Percentiles rank a stretch among this genome's conserved stretches.
These are phyloP conservation scores for Apiospora malaysiana DNA, from an alignment of 2,329 filamentous ascomycete species.

Conservation along the genomic window DNA sequence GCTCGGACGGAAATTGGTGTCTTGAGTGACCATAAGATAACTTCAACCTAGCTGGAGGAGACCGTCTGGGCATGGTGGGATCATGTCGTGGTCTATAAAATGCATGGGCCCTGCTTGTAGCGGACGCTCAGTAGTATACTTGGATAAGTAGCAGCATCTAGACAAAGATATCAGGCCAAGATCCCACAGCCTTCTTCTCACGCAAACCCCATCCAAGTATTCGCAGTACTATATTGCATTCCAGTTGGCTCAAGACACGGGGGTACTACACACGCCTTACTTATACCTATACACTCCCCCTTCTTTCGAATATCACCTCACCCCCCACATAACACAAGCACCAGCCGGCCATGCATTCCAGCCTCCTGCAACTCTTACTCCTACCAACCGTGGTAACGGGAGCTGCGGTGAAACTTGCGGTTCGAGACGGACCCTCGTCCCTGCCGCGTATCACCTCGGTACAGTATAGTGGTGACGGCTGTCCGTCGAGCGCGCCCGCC, in stretches of 20 bases:
- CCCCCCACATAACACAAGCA: not conserved
- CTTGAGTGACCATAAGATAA: not conserved
- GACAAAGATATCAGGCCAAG: not conserved
- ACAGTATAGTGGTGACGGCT: slow-evolving; percentile 45
- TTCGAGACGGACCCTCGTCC: slow-evolving; percentile 33
- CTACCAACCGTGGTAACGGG: slow-evolving; percentile 30
- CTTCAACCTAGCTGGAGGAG: not conserved
- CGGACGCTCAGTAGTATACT: not conserved
- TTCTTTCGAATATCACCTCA: not conserved
- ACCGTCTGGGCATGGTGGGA: not conserved
- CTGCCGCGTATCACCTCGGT: slow-evolving; percentile 41
- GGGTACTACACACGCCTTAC: not conserved
- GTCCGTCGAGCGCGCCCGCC: slow-evolving; percentile 40
- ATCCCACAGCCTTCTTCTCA: not conserved
- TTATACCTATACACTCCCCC: not conserved
- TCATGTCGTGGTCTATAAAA: not conserved
- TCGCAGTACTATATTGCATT: not conserved
- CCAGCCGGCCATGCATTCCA: slow-evolving; percentile 21
- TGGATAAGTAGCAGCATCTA: not conserved
- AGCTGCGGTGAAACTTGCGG: slow-evolving; percentile 27
- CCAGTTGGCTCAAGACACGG: not conserved
- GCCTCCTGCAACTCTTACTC: slow-evolving; percentile 24
- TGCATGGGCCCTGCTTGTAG: not conserved
- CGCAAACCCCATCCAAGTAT: not conserved
- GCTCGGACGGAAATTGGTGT: not conserved